These are phyloP conservation scores for Teratosphaeriaceae sp. DNA, from an alignment of 2,329 filamentous ascomycete species.

Conservation along the genomic window DNA sequence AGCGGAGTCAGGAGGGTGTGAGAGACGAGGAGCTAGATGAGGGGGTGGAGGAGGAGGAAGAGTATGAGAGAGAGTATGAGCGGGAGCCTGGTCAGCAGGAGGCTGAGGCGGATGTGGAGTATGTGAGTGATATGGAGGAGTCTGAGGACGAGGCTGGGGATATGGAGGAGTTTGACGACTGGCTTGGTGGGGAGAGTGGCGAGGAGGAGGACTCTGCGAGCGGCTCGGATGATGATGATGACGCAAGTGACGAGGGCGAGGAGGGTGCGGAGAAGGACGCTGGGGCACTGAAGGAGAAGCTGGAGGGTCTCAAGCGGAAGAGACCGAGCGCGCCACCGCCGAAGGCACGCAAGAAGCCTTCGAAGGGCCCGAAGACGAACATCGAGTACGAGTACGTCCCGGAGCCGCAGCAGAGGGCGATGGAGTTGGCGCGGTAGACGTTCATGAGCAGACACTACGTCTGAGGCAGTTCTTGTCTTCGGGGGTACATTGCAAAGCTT, in stretches of 20 bases:
- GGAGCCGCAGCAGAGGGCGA: conserved; percentile 46
- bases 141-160: conserved; percentile 60
- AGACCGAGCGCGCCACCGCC: conserved; percentile 42
- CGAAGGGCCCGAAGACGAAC: conserved; percentile 57
- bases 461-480: background rate
- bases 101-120: conserved; percentile 73
- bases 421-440: conserved; percentile 22
- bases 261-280: conserved; percentile 45
- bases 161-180: conserved; percentile 90
- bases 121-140: conserved; percentile 79
- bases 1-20: conserved; percentile 75
- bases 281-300: conserved; percentile 51
- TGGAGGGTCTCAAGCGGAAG: conserved; percentile 52
- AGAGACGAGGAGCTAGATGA: conserved; percentile 85
- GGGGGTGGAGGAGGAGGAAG: conserved; percentile 70
- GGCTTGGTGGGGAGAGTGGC: conserved; percentile 68
- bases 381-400: conserved; percentile 74
- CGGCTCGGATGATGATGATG: conserved; percentile 53
- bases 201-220: conserved; percentile 40
- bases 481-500: background rate
- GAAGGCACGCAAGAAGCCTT: conserved; percentile 53
- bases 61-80: conserved; percentile 58
- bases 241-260: conserved; percentile 43
- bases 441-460: background rate
- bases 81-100: conserved; percentile 44